phyloP scores from a whole-genome alignment of 140 eudicot species.

The Ambrosia hybrid region DNA sequence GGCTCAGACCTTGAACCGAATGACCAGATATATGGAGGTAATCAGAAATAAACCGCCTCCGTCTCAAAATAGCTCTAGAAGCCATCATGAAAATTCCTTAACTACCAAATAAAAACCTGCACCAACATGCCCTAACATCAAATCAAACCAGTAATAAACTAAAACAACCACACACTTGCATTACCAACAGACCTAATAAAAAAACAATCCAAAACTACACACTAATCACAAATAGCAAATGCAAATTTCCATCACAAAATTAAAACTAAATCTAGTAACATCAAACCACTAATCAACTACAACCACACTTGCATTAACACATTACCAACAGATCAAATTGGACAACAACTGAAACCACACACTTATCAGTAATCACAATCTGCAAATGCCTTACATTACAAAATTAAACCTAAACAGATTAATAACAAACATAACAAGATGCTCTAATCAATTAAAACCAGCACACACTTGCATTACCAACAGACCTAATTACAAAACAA shows the following conservation, averaged over 20 bases:
- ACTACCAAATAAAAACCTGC: constrained; percentile 17
- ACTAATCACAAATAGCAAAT: too few species aligned
- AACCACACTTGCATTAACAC: constrained; percentile 2
- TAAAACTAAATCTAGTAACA: not conserved
- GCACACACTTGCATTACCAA: constrained; percentile 10
- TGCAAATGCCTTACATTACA: not conserved
- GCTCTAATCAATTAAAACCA: constrained; percentile 8
- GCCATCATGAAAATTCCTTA: constrained; percentile 57
- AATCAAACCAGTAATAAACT: not conserved
- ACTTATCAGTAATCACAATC: not conserved
- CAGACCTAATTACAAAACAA: not conserved
- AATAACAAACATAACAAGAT: not conserved
- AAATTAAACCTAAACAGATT: not conserved
- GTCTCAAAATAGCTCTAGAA: constrained; percentile 69
- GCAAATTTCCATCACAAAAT: too few species aligned
- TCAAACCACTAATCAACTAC: constrained; percentile 1
- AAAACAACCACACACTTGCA: not conserved
- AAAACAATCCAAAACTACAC: too few species aligned
- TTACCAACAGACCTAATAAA: not conserved
- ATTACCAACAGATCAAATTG: not conserved
- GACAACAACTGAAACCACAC: not conserved
- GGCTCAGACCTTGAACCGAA: constrained; percentile 48
- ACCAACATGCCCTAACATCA: not conserved
- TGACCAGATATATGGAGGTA: constrained; percentile 47
- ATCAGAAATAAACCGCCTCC: constrained; percentile 52